Conservation (phyloP, 1,284 basidiomycete genomes). For the Butyriboletus appendiculatus region DNA sequence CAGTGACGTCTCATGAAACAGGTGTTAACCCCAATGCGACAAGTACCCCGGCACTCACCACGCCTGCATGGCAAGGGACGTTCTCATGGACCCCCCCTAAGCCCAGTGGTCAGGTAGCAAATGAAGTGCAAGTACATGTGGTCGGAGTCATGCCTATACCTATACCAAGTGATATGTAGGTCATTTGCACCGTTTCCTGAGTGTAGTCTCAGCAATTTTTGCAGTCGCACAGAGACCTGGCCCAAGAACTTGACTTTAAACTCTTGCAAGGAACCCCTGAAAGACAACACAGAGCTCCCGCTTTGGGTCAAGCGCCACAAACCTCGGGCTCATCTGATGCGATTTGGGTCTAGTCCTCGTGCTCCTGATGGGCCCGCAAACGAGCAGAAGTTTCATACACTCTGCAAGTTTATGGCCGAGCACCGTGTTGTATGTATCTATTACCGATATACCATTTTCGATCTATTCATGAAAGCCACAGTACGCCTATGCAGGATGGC, state of each 20-base stretch:
- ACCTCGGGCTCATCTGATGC: slow-evolving; percentile 36
- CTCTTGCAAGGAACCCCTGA: slow-evolving; percentile 44
- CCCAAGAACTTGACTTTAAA: slow-evolving; percentile 47
- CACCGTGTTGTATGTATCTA: slow-evolving; percentile 46
- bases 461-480: slow-evolving; percentile 29
- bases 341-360: slow-evolving; percentile 30
- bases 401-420: slow-evolving; percentile 43
- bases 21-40: slow-evolving; percentile 1
- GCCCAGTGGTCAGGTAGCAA: slow-evolving; percentile 38
- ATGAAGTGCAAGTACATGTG: slow-evolving; percentile 49
- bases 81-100: slow-evolving; percentile 51
- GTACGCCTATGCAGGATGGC: slow-evolving; percentile 62
- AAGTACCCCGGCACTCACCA: slow-evolving; percentile 2
- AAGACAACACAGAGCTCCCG: slow-evolving; percentile 42
- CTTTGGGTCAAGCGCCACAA: slow-evolving; percentile 49
- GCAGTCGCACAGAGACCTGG: slow-evolving; percentile 56
- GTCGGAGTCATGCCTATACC: slow-evolving; percentile 24
- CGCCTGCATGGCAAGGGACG: slow-evolving; percentile 49
- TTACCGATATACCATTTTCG: not conserved
- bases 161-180: slow-evolving; percentile 37
- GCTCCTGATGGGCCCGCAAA: slow-evolving; percentile 37
- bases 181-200: not conserved
- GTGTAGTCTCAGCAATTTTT: slow-evolving; percentile 6
- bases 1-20: slow-evolving; percentile 15
- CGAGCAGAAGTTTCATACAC: slow-evolving; percentile 40